Conservation (phyloP, 352 stramenopile species). For the Globisporangium barbulae region DNA sequence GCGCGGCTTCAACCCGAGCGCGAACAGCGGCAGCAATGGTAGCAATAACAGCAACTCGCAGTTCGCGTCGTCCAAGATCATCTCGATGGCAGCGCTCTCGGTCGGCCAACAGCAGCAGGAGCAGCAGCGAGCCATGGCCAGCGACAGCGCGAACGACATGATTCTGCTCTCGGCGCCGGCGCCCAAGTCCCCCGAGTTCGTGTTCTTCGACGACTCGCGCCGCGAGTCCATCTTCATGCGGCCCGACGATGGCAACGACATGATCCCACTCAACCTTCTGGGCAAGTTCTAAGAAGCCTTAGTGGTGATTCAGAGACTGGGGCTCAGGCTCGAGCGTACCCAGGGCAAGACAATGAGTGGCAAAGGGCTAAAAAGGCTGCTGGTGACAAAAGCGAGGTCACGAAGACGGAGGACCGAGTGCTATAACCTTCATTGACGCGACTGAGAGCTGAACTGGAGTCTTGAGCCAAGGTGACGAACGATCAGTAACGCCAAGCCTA, state of each 20-base stretch:
- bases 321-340: neutral
- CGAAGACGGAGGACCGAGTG: neutral
- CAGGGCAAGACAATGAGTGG: neutral
- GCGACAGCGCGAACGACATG: constrained; percentile 21
- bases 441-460: neutral
- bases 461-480: too few relatives aligned
- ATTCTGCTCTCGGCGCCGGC: constrained; percentile 22
- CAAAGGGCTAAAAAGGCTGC: too few relatives aligned
- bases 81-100: constrained; percentile 9
- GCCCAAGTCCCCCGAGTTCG: constrained; percentile 31
- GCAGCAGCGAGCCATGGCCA: neutral
- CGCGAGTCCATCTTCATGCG: constrained; percentile 31
- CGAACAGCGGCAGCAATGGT: constrained; percentile 1
- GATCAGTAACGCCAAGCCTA: too few relatives aligned
- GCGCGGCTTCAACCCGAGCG: constrained; percentile 2
- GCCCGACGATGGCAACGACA: constrained; percentile 35
- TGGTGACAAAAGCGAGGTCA: neutral
- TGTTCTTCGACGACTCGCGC: constrained; percentile 35
- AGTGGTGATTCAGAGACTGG: neutral
- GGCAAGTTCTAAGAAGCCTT: constrained; percentile 7
- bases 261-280: constrained; percentile 55
- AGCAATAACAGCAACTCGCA: constrained; percentile 3
- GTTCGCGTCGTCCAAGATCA: constrained; percentile 18
- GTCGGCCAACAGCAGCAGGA: constrained; percentile 7
- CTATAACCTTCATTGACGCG: neutral